Evolutionary conservation across 2,329 filamentous ascomycete species (phyloP).

Genomic region (Fusarium cicatricum): DNA sequence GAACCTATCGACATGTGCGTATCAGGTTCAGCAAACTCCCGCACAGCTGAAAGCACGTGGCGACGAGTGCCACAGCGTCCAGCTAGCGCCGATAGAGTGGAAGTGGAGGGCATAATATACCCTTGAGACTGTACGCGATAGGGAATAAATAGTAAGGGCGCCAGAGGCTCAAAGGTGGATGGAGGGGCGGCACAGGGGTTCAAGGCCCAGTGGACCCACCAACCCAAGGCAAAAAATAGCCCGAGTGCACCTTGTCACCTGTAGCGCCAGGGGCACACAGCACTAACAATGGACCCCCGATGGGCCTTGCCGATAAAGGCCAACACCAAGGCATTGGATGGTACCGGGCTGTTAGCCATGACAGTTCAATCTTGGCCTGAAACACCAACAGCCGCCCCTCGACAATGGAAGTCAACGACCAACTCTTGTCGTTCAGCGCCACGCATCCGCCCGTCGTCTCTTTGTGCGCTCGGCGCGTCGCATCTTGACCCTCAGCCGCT

Average conservation of each 20-base stretch:
- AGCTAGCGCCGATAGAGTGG: constrained; percentile 14
- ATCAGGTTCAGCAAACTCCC: constrained; percentile 26
- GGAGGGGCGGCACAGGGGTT: constrained; percentile 2
- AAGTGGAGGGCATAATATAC: constrained; percentile 4
- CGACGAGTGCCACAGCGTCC: constrained; percentile 9
- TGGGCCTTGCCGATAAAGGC: background rate
- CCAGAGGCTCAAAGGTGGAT: background rate
- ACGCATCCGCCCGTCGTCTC: constrained; percentile 20
- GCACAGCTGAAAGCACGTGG: constrained; percentile 18
- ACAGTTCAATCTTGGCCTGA: constrained; percentile 40
- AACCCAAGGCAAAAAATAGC: background rate
- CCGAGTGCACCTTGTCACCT: constrained; percentile 1
- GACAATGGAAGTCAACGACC: constrained; percentile 20
- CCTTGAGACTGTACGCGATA: constrained; percentile 17
- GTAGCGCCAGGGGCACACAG: constrained; percentile 27
- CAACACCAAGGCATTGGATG: background rate
- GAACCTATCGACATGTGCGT: constrained; percentile 5
- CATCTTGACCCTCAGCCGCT: constrained; percentile 28
- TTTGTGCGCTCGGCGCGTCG: constrained; percentile 39
- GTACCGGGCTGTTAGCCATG: constrained; percentile 31
- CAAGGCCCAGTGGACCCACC: background rate
- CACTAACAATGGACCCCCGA: constrained; percentile 10
- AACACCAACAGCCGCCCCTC: constrained; percentile 41
- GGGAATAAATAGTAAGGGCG: background rate
- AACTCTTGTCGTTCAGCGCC: constrained; percentile 20